Evolutionary conservation across 176 grass and related monocot genomes (phyloP).

Genomic region (Juncus effusus): DNA sequence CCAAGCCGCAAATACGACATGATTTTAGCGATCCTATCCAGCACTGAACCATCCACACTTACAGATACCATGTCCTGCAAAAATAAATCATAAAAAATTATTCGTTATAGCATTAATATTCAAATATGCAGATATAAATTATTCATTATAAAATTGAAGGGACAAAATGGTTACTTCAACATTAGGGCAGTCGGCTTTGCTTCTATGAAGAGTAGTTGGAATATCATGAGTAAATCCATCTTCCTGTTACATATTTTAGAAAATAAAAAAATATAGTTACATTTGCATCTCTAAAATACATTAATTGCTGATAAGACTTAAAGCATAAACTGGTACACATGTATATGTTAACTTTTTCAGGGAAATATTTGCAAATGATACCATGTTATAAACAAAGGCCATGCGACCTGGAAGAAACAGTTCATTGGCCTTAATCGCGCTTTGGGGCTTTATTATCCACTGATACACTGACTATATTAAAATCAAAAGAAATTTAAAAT

Average conservation of each 20-base stretch:
- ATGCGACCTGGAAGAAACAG: conserved; percentile 97
- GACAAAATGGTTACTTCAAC: conserved; percentile 39
- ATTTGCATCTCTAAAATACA: conserved; percentile 1
- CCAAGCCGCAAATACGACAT: conserved; percentile 97
- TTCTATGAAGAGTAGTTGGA: conserved; percentile 94
- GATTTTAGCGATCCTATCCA: conserved; percentile 99
- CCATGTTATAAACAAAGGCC: conserved; percentile 97
- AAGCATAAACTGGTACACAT: conserved; percentile 8
- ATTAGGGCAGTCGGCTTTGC: conserved; percentile 91
- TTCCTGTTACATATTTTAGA: conserved; percentile 39
- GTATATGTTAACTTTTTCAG: not conserved
- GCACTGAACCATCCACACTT: conserved; percentile 86
- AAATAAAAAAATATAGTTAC: conserved; percentile 20
- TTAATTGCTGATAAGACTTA: not conserved
- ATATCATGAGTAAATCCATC: conserved; percentile 86
- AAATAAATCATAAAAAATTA: not conserved
- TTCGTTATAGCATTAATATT: conserved; percentile 1
- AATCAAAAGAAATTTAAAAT: conserved; percentile 9
- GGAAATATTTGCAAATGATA: conserved; percentile 30
- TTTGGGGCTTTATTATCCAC: conserved; percentile 90
- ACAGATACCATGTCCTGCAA: conserved; percentile 96
- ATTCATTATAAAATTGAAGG: not conserved
- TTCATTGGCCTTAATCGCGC: conserved; percentile 75
- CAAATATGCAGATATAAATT: not conserved
- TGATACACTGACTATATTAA: conserved; percentile 84